Conservation (phyloP, 1,139 yeast genomes). For the Blastobotrys arbuscula region DNA sequence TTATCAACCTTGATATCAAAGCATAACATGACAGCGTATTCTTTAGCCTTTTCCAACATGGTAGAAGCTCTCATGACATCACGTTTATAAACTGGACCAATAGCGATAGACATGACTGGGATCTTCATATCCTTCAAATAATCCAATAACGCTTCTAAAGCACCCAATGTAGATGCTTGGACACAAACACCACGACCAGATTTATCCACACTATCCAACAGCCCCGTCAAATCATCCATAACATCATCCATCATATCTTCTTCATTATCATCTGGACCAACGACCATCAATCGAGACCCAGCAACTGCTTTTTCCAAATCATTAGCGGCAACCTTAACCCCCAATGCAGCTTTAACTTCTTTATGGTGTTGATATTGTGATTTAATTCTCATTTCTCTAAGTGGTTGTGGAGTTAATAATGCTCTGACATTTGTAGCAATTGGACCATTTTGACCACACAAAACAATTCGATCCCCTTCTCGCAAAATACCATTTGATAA, state of each 20-base stretch:
- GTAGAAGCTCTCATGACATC: conserved; percentile 97
- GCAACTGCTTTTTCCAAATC: conserved; percentile 98
- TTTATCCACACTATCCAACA: conserved; percentile 89
- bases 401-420: conserved; percentile 92
- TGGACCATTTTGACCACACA: conserved; percentile 98
- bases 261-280: conserved; percentile 96
- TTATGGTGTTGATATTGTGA: conserved; percentile 93
- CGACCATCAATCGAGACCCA: conserved; percentile 92
- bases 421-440: conserved; percentile 98
- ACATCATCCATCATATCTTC: conserved; percentile 97
- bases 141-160: conserved; percentile 92
- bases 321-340: conserved; percentile 97
- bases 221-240: conserved; percentile 96
- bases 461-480: conserved; percentile 92
- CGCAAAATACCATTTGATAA: conserved; percentile 88
- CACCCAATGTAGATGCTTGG: conserved; percentile 97
- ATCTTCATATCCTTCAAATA: conserved; percentile 98
- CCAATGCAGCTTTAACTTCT: conserved; percentile 97
- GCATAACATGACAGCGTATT: conserved; percentile 93
- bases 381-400: conserved; percentile 92
- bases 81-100: conserved; percentile 96
- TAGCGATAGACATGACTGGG: conserved; percentile 96
- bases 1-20: conserved; percentile 95
- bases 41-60: conserved; percentile 95
- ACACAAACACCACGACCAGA: conserved; percentile 96